A percentile compares a stretch with the other conserved stretches of the same genome.
phyloP scores from a whole-genome alignment of 345 rosid genomes.

The Noccaea bulbosa region DNA sequence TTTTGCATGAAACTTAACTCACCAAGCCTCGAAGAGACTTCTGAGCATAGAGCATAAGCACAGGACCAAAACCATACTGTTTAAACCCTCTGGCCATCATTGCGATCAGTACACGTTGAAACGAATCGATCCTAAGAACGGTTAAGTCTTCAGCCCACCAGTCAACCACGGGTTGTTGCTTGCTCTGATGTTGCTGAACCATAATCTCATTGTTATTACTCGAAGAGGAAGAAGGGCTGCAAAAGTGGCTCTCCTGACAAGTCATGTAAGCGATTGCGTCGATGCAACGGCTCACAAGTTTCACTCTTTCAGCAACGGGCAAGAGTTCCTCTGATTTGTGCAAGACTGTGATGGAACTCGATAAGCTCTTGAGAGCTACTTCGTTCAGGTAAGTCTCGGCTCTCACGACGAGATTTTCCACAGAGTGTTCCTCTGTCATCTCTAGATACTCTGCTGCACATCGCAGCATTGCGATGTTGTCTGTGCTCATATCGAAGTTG shows the following conservation, averaged over 20 bases:
- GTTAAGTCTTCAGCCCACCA: conserved; percentile 98
- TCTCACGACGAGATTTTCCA: conserved; percentile 72
- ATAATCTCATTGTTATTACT: conserved; percentile 47
- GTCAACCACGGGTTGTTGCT: conserved; percentile 64
- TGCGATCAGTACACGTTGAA: conserved; percentile 81
- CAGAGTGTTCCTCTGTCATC: conserved; percentile 82
- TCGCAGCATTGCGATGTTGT: conserved; percentile 77
- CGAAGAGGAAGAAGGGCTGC: conserved; percentile 46
- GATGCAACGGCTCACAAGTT: conserved; percentile 72
- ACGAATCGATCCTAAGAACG: conserved; percentile 72
- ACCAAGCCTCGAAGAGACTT: conserved; percentile 96
- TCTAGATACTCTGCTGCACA: conserved; percentile 87
- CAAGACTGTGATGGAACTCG: conserved; percentile 70
- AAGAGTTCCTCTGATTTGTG: conserved; percentile 58
- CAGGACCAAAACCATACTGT: conserved; percentile 84
- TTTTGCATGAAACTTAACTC: conserved; percentile 56
- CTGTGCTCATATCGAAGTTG: conserved; percentile 76
- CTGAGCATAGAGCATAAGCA: conserved; percentile 94
- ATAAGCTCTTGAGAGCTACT: conserved; percentile 72
- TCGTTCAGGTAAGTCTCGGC: conserved; percentile 79
- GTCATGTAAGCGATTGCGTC: conserved; percentile 78
- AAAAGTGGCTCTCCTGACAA: conserved; percentile 75
- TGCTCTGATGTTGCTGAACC: conserved; percentile 44
- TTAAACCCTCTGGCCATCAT: conserved; percentile 88
- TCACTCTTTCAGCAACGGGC: conserved; percentile 77